Evolutionary conservation across 2,329 filamentous ascomycete species (phyloP), one percentile per base, ranked within the genome.

Genomic region (Sordariomycetes sp.): DNA sequence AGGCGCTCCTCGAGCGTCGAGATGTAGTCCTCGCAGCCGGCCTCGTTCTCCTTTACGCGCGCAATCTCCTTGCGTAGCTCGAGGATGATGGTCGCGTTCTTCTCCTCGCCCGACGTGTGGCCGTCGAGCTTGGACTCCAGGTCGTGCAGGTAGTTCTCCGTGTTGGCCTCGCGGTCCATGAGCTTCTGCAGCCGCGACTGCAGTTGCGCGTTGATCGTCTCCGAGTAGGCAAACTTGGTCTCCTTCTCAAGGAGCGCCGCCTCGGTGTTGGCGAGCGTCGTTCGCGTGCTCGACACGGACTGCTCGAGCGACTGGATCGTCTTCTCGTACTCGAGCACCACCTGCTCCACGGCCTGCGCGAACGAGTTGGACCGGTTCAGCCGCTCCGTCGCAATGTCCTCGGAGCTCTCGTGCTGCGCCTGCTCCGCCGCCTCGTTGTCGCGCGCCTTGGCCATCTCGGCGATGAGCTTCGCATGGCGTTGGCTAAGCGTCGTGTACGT

Each of bases 281-380:
- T 79, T 58, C 94, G 82, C 1, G 94, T 97, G 65, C 84, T 94
- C 0, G 91, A 91, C 15, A 99, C 80, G 1, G 91, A 96, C 55
- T 90, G 85, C 70, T 99, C 94, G 17, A 99, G 79, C 56, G 83
- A 87, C 68, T 97, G 91, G 54, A 99, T 99, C 0, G 95, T 99
- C 77, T 95, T 97, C 69, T 99, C 95, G 67, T 99, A 99, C 71
- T 99, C 94, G 54, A 97, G 75, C 2, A 99, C 90, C 24, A 99
- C 90, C 66, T 95, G 89, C 66, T 99, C 94, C 22, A 99, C 92
- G 32, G 92, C 92, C 67, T 95, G 87, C 1, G 92, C 91, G 67
- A 99, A 97, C 0, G 89, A 95, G 68, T 95, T 96, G 20, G 95
- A 99, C 48, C 94, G 85, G 68, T 96, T 95, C 62, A 97, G 74